A percentile compares a stretch with the other conserved stretches of the same genome.
These are phyloP conservation scores for Niveomyces coronatus DNA, from an alignment of 2,329 filamentous ascomycete species.

Conservation along the genomic window DNA sequence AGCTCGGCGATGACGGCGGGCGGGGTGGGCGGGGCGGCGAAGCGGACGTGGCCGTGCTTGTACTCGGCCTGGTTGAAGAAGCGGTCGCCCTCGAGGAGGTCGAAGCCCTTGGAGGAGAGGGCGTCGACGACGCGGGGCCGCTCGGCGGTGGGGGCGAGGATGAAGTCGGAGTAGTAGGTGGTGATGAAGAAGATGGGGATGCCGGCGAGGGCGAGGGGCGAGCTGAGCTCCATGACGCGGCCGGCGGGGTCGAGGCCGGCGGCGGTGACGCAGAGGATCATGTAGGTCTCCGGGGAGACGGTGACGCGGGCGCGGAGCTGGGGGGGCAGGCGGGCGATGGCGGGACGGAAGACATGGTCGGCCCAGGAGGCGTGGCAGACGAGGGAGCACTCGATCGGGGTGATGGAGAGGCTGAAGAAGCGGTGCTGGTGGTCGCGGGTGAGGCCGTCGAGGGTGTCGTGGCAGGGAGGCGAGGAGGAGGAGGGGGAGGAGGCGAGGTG, in stretches of 20 bases:
- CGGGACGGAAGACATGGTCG: slow-evolving; percentile 62
- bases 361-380: slow-evolving; percentile 75
- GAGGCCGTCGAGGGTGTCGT: slow-evolving; percentile 34
- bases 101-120: slow-evolving; percentile 70
- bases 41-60: slow-evolving; percentile 25
- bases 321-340: slow-evolving; percentile 52
- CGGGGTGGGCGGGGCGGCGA: slow-evolving; percentile 59
- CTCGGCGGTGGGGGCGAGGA: slow-evolving; percentile 72
- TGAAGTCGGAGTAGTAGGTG: slow-evolving; percentile 96
- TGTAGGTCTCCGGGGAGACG: slow-evolving; percentile 74
- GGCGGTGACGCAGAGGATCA: slow-evolving; percentile 81
- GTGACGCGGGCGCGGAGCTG: slow-evolving; percentile 45
- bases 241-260: slow-evolving; percentile 86
- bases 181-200: slow-evolving; percentile 99
- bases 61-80: slow-evolving; percentile 48
- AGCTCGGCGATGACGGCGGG: slow-evolving; percentile 68
- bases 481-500: slow-evolving; percentile 25
- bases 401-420: slow-evolving; percentile 90
- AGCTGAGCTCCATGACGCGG: slow-evolving; percentile 83
- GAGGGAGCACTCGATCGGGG: slow-evolving; percentile 83
- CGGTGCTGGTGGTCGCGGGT: slow-evolving; percentile 51
- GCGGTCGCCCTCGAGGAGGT: slow-evolving; percentile 62
- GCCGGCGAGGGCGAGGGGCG: slow-evolving; percentile 78
- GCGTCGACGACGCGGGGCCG: slow-evolving; percentile 65
- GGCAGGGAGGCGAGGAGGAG: too few species aligned